Base-by-base conservation (phyloP, 2,329 filamentous ascomycete species). In the Phyllosticta citrichinensis region DNA sequence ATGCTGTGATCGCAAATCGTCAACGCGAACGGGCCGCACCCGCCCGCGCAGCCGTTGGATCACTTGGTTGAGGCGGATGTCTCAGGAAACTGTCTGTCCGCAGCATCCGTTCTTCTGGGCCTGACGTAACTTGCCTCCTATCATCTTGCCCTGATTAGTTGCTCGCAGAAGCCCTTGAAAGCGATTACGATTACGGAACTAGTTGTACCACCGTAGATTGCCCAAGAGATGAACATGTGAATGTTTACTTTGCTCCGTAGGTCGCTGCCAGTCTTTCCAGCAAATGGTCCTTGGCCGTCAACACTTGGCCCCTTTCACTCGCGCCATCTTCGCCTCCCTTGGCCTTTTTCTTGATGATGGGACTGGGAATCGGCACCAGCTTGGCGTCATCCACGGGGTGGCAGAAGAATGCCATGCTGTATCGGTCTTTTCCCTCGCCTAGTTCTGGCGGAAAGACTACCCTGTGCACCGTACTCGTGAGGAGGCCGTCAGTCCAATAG, bases 401-500 rank as follows among this genome's bases (percentile, higher is more conserved):
- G 66, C 82, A 85, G 68, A 86, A 86, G 67, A 83, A 86, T 22
- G 80, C 83, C 63, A 85, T 80, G 60, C 77, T 81, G 67, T 84
- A 85, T 61, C 83, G 69, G 63, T 81, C 79, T n/a, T 71, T 64
- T 56, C 61, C 25, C 5, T 17, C 22, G 58, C 63, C 60, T 30
- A 73, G 76, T 0, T 75, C 75, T 27, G 71, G 67, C 1, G 81
- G 80, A 65, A 96, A 94, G 0, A 93, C 85, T 30, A 97, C 94
- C 11, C 93, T 80, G 71, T 97, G 94, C 5, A 97, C 84, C 0
- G 93, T 97, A 66, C 87, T 91, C 67, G 91, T 88, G 64, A 97
- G 80, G 55, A 97, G 75, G 0, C 92, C 91, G 65, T 88, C 87
- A 0, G 94, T 97, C 93, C 93, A 97, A 73, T 95, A 94, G 35